phyloP scores from a whole-genome alignment of 1,139 yeast genomes.

The Hemisphaericaspora xylanilytica region DNA sequence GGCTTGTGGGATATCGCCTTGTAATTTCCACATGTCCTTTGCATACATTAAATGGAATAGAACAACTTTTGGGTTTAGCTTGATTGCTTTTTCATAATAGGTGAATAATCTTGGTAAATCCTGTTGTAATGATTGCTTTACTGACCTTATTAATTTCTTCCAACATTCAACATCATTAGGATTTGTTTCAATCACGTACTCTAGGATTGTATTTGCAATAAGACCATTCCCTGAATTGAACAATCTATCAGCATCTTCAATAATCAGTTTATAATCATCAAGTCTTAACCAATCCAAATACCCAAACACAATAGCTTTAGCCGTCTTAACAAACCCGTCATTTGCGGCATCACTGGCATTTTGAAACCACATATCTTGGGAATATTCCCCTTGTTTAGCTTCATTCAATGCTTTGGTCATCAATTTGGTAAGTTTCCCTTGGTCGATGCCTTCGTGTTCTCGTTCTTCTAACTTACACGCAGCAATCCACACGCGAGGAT shows the following conservation, averaged over 20 bases:
- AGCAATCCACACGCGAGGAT: slow-evolving; percentile 66
- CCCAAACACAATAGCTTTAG: slow-evolving; percentile 36
- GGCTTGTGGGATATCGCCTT: slow-evolving; percentile 50
- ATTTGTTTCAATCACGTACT: slow-evolving; percentile 41
- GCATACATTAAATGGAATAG: slow-evolving; percentile 68
- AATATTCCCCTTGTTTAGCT: slow-evolving; percentile 11
- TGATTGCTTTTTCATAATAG: slow-evolving; percentile 52
- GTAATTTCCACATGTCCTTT: slow-evolving; percentile 58
- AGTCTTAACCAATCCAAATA: slow-evolving; percentile 16
- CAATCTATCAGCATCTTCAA: slow-evolving; percentile 38
- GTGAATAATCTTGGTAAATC: slow-evolving; percentile 34
- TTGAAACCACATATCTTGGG: slow-evolving; percentile 42
- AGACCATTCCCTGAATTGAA: slow-evolving; percentile 24
- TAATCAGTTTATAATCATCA: slow-evolving; percentile 23
- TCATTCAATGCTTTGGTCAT: slow-evolving; percentile 55
- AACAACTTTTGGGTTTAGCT: slow-evolving; percentile 46
- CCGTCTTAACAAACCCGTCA: slow-evolving; percentile 35
- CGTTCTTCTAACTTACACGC: slow-evolving; percentile 73
- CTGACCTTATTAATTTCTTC: slow-evolving; percentile 49
- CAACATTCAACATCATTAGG: slow-evolving; percentile 56
- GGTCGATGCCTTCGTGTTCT: slow-evolving; percentile 28
- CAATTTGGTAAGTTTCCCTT: slow-evolving; percentile 40
- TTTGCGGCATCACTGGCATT: slow-evolving; percentile 38
- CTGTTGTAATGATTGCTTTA: slow-evolving; percentile 31
- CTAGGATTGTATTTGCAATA: slow-evolving; percentile 48